Base-by-base conservation (phyloP, 345 rosid genomes). In the Citrus australasica region DNA sequence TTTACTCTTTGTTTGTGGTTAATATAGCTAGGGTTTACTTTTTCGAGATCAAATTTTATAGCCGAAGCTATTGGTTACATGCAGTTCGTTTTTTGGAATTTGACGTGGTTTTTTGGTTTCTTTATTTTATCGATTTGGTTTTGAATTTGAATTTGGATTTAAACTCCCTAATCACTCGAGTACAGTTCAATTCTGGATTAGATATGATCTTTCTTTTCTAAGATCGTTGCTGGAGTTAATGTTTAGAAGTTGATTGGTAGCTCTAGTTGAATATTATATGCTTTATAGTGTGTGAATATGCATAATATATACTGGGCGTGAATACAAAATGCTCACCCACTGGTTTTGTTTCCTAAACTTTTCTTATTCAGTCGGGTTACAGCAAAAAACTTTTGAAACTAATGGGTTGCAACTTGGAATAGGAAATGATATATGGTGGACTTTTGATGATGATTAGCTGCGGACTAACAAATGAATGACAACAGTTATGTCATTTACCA, bases 11-110 rank as follows among this genome's bases (percentile, higher is more conserved):
- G 11, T 38, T 59, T 6, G 25, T 73, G 67, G 64, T 40, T 46
- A 32, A 46, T 17, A 30, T 13, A 46, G 74, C 35, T 86, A 77
- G 86, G 78, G 82, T 83, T 82, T 80, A 35, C 55, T 48, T 30
- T 51, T 82, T 76, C 16, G 5, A 51, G 68, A 33, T 73, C 51
- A 40, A 71, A 33, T 51, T 71, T 40, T 42, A 46, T 21, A 35
- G 56, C 25, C 27, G 17, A 40, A 30, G 69, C 27, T 21, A 73
- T 78, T 40, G 17, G 10, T 42, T 17, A 11, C 2, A 53, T 53
- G 40, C 24, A 63, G 48, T 62, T 46, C 2, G 10, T 11, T 4
- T 14, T 38, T 24, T 37, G 25, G 25, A 16, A 74, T 16, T 59
- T 60, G n/a, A 60, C 4, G 6, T 8, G 25, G 38, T 9, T 73